Evolutionary conservation across 192 early-diverging fungal genomes (phyloP).

Genomic region (Podila verticillata): DNA sequence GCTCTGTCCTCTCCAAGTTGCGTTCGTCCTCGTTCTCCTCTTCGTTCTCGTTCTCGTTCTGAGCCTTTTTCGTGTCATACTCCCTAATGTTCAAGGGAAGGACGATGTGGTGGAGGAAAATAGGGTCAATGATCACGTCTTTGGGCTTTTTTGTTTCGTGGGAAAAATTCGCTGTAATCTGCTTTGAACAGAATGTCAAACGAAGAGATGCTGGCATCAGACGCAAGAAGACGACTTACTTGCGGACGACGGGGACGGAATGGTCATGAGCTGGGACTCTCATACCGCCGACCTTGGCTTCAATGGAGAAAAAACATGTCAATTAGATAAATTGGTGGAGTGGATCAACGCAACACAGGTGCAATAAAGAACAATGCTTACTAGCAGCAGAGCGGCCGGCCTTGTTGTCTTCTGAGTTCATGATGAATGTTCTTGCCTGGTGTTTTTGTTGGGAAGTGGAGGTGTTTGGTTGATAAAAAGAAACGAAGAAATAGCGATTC

Average conservation of each 20-base stretch:
- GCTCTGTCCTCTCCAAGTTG: conserved; percentile 39
- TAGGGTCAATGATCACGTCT: neutral
- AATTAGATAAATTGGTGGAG: neutral
- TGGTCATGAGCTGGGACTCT: conserved; percentile 36
- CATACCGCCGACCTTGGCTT: conserved; percentile 45
- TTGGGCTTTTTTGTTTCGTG: neutral
- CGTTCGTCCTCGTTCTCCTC: conserved; percentile 37
- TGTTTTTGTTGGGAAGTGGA: neutral
- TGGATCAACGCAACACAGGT: neutral
- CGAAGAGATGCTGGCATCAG: neutral
- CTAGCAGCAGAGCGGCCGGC: conserved; percentile 32
- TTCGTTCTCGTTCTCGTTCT: conserved; percentile 3
- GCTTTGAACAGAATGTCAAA: neutral
- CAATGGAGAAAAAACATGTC: neutral
- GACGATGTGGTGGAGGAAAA: neutral
- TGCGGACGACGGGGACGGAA: conserved; percentile 46
- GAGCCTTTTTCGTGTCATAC: conserved; percentile 24
- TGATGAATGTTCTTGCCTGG: neutral
- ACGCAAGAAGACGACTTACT: conserved; percentile 21
- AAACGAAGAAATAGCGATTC: neutral
- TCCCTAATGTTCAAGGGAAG: conserved; percentile 14
- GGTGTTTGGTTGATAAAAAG: conserved; percentile 1
- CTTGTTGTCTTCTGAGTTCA: conserved; percentile 46
- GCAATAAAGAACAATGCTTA: conserved; percentile 1
- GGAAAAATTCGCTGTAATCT: neutral